Percentiles rank a stretch among this genome's conserved stretches.
phyloP scores from a whole-genome alignment of 2,329 filamentous ascomycete species.

The Byssoonygena ceratinophila region DNA sequence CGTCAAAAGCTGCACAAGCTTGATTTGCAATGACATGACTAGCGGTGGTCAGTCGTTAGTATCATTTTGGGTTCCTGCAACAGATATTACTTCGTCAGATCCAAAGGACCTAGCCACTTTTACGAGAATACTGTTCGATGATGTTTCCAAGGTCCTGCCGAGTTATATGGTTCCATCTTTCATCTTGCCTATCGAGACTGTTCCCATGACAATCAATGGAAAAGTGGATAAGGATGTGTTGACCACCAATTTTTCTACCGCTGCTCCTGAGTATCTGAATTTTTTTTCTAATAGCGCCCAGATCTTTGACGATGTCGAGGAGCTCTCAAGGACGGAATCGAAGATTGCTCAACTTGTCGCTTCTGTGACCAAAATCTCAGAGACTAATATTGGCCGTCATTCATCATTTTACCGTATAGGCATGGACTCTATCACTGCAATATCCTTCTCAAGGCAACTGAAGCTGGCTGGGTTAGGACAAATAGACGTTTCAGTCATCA shows the following conservation, averaged over 20 bases:
- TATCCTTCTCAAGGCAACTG: conserved; percentile 54
- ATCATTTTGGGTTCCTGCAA: conserved; percentile 54
- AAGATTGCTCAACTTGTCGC: conserved; percentile 48
- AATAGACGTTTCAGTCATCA: conserved; percentile 56
- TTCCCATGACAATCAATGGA: conserved; percentile 64
- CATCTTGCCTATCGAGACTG: conserved; percentile 55
- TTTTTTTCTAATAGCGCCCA: conserved; percentile 25
- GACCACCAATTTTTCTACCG: conserved; percentile 35
- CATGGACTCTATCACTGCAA: conserved; percentile 73
- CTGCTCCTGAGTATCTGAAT: conserved; percentile 42
- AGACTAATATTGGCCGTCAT: conserved; percentile 46
- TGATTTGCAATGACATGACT: conserved; percentile 40
- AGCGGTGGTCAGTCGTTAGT: conserved; percentile 47
- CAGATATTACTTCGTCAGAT: not conserved
- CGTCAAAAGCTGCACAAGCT: conserved; percentile 53
- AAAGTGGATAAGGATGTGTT: conserved; percentile 59
- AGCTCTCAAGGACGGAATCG: conserved; percentile 48
- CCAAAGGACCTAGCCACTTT: conserved; percentile 3
- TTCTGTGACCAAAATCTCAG: conserved; percentile 39
- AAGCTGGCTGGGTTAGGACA: conserved; percentile 37
- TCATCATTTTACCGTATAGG: conserved; percentile 70
- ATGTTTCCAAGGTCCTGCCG: conserved; percentile 50
- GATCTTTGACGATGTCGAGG: conserved; percentile 22
- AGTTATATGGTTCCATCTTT: conserved; percentile 70
- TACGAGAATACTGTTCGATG: conserved; percentile 43